These are phyloP conservation scores for Collybiopsis confluens DNA, from an alignment of 768 basidiomycete genomes.

Conservation along the genomic window DNA sequence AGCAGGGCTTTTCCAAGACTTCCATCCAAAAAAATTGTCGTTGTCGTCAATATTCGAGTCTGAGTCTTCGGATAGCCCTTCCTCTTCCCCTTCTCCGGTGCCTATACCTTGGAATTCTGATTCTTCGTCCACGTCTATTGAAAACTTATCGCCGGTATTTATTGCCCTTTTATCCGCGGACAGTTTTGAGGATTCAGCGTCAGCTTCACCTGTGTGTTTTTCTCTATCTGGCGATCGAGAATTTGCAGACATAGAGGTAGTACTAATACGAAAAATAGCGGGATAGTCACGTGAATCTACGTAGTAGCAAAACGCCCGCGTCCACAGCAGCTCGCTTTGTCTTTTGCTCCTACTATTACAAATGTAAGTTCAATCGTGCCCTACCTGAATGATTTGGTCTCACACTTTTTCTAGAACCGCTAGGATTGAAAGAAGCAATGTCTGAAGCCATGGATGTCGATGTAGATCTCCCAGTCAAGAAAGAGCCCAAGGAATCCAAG, in stretches of 20 bases:
- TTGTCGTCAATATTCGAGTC: slow-evolving; percentile 14
- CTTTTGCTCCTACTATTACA: neutral
- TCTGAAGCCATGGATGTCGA: slow-evolving; percentile 74
- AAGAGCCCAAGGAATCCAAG: slow-evolving; percentile 52
- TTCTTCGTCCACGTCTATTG: neutral
- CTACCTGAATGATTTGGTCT: too few species aligned
- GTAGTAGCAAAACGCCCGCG: neutral
- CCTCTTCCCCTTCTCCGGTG: slow-evolving; percentile 18
- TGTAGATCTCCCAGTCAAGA: slow-evolving; percentile 43
- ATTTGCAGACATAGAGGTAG: neutral
- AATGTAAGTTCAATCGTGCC: neutral
- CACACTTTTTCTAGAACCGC: too few species aligned
- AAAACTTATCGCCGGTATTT: neutral
- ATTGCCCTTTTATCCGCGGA: neutral
- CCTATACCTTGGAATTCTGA: neutral
- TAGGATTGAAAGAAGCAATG: slow-evolving; percentile 28
- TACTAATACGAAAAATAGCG: too few species aligned
- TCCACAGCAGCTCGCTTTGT: neutral
- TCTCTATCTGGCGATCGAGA: neutral
- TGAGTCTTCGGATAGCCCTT: too few species aligned
- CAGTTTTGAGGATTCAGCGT: slow-evolving; percentile 1
- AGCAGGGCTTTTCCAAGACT: slow-evolving; percentile 45
- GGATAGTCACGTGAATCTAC: too few species aligned
- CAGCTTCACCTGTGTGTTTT: neutral
- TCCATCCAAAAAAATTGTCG: neutral